phyloP scores from a whole-genome alignment of 768 basidiomycete genomes.

The Solioccasus polychromus region DNA sequence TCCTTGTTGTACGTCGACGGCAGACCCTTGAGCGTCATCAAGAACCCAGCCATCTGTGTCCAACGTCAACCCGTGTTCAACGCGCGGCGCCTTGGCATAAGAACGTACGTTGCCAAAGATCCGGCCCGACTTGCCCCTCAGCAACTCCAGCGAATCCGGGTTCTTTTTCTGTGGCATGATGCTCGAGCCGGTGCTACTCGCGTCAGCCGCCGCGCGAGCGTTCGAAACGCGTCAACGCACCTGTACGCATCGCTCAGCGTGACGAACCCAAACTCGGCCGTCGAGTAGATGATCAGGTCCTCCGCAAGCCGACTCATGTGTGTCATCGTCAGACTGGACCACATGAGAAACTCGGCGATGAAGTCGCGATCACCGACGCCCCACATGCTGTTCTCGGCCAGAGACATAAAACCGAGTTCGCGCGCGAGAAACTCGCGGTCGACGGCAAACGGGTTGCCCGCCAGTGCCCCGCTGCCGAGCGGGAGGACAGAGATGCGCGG shows the following conservation, averaged over 20 bases:
- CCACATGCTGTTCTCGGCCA: slow-evolving; percentile 96
- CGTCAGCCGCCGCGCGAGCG: not conserved
- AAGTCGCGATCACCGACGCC: slow-evolving; percentile 97
- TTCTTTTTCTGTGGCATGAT: slow-evolving; percentile 99
- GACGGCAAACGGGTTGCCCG: slow-evolving; percentile 93
- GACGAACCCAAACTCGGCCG: slow-evolving; percentile 96
- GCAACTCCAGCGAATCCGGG: slow-evolving; percentile 91
- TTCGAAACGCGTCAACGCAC: slow-evolving; percentile 40
- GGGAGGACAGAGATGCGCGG: slow-evolving; percentile 93
- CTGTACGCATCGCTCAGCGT: slow-evolving; percentile 97
- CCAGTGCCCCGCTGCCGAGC: slow-evolving; percentile 90
- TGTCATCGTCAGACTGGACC: slow-evolving; percentile 87
- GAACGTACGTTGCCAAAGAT: slow-evolving; percentile 84
- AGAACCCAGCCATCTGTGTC: slow-evolving; percentile 89
- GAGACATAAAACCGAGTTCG: slow-evolving; percentile 83
- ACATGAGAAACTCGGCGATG: slow-evolving; percentile 96
- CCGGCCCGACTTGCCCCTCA: slow-evolving; percentile 93
- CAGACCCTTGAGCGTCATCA: slow-evolving; percentile 96
- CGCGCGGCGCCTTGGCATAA: not conserved
- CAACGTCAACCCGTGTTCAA: not conserved
- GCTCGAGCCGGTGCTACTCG: slow-evolving; percentile 86
- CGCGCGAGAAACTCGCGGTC: slow-evolving; percentile 90
- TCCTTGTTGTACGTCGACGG: slow-evolving; percentile 99
- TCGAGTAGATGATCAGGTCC: slow-evolving; percentile 95
- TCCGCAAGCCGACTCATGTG: slow-evolving; percentile 95